Evolutionary conservation across 257 asterid genomes (phyloP).

Genomic region (Lavandula angustifolia): DNA sequence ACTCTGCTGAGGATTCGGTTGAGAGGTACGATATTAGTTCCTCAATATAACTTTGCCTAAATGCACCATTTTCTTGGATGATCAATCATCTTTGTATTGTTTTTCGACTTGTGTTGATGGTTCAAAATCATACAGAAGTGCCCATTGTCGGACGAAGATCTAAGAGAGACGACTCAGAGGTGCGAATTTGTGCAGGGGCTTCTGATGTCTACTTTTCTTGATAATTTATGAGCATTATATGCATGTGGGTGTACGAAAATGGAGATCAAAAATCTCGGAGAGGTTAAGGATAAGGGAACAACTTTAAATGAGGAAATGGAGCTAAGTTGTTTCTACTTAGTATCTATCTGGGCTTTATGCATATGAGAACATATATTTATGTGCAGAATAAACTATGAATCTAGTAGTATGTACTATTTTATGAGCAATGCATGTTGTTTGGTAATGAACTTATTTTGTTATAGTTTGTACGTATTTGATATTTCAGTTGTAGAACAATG

Average conservation of each 20-base stretch:
- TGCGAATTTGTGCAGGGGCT: slow-evolving; percentile 73
- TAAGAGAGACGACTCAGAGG: slow-evolving; percentile 65
- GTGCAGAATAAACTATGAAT: slow-evolving; percentile 23
- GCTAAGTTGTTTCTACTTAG: slow-evolving; percentile 9
- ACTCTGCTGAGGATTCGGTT: slow-evolving; percentile 36
- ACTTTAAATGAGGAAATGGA: slow-evolving; percentile 19
- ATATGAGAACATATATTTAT: slow-evolving; percentile 23
- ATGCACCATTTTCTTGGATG: neutral
- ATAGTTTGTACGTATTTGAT: too few relatives aligned
- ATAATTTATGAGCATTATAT: slow-evolving; percentile 28
- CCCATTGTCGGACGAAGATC: slow-evolving; percentile 60
- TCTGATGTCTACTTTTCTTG: slow-evolving; percentile 65
- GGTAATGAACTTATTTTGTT: too few relatives aligned
- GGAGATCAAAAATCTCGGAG: slow-evolving; percentile 32
- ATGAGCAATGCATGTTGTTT: slow-evolving; percentile 1
- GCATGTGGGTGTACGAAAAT: slow-evolving; percentile 23
- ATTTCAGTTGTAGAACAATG: too few relatives aligned
- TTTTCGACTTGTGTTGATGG: neutral
- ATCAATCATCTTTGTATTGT: neutral
- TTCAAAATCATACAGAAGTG: slow-evolving; percentile 37
- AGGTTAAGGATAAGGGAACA: slow-evolving; percentile 20
- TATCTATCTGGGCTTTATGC: slow-evolving; percentile 15
- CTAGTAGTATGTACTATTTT: slow-evolving; percentile 2
- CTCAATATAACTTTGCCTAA: neutral
- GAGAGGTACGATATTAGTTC: slow-evolving; percentile 47